Percentiles rank a stretch among this genome's conserved stretches.
Evolutionary conservation across 306 rosid genomes (phyloP).

Genomic region (Dryas octopetala): DNA sequence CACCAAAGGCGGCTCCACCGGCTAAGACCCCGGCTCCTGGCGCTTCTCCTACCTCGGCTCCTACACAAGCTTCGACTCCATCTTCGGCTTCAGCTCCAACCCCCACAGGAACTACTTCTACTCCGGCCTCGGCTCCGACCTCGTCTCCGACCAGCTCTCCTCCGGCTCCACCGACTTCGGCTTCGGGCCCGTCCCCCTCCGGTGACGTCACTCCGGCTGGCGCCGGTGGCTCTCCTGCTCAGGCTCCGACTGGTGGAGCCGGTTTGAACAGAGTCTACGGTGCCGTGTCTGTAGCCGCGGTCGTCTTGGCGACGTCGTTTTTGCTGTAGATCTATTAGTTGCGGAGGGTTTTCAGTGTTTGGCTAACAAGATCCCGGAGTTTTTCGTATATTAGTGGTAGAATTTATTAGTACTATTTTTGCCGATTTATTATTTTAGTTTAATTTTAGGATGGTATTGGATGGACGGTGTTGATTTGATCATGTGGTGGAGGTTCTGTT

Average conservation of each 20-base stretch:
- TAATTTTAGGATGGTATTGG: neutral
- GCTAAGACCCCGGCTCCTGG: neutral
- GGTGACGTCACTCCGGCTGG: neutral
- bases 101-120: conserved; percentile 5
- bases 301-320: conserved; percentile 34
- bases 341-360: neutral
- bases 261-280: conserved; percentile 26
- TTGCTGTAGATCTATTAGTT: conserved; percentile 48
- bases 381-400: conserved; percentile 22
- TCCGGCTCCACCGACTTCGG: conserved; percentile 19
- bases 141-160: conserved; percentile 26
- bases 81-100: conserved; percentile 19
- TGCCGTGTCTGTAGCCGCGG: conserved; percentile 48
- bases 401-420: neutral
- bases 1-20: neutral
- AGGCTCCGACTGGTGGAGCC: conserved; percentile 24
- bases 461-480: conserved; percentile 3
- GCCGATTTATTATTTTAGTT: neutral
- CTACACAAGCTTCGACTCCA: conserved; percentile 24
- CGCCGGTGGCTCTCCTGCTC: conserved; percentile 1
- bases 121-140: conserved; percentile 30
- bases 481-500: neutral
- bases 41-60: conserved; percentile 25
- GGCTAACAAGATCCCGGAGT: neutral
- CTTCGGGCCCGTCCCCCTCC: conserved; percentile 27